These are phyloP conservation scores for Phytophthora podocarpi DNA, from an alignment of 352 stramenopile species.

Conservation along the genomic window DNA sequence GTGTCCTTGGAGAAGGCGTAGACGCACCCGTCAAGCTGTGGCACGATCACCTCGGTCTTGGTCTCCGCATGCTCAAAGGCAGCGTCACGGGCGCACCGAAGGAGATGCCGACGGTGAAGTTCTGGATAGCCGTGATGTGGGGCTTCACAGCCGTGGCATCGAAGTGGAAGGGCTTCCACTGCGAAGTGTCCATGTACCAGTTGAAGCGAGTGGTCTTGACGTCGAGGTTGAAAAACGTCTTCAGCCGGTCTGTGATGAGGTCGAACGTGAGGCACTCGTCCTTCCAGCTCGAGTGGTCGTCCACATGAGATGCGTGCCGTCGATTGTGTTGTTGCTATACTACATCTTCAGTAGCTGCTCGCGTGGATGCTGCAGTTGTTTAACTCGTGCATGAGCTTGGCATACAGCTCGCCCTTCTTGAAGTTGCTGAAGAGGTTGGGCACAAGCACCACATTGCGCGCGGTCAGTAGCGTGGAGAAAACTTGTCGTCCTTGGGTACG, in stretches of 20 bases:
- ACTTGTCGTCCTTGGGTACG: conserved; percentile 58
- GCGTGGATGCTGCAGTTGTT: conserved; percentile 63
- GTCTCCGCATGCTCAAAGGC: conserved; percentile 90
- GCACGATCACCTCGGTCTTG: conserved; percentile 90
- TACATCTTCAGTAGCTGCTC: conserved; percentile 82
- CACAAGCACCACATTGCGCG: conserved; percentile 68
- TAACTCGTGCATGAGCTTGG: conserved; percentile 69
- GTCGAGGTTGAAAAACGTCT: conserved; percentile 89
- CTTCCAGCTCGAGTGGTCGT: conserved; percentile 89
- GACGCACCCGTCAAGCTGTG: conserved; percentile 92
- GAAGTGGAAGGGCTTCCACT: conserved; percentile 96
- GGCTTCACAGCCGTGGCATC: conserved; percentile 94
- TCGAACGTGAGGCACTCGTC: conserved; percentile 78
- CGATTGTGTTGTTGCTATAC: conserved; percentile 89
- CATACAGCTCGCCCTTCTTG: conserved; percentile 73
- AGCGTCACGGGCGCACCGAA: conserved; percentile 92
- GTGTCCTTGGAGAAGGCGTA: conserved; percentile 94
- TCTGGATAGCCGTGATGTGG: conserved; percentile 91
- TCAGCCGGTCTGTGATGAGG: conserved; percentile 79
- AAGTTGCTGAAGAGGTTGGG: conserved; percentile 82
- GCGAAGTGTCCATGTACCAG: conserved; percentile 93
- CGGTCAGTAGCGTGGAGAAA: conserved; percentile 62
- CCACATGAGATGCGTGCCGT: conserved; percentile 93
- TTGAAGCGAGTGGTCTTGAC: conserved; percentile 95
- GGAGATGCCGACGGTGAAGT: conserved; percentile 95